A percentile compares a stretch with the other conserved stretches of the same genome.
These are phyloP conservation scores for Talaromyces wortmannii DNA, from an alignment of 495 filamentous ascomycete species.

Conservation along the genomic window DNA sequence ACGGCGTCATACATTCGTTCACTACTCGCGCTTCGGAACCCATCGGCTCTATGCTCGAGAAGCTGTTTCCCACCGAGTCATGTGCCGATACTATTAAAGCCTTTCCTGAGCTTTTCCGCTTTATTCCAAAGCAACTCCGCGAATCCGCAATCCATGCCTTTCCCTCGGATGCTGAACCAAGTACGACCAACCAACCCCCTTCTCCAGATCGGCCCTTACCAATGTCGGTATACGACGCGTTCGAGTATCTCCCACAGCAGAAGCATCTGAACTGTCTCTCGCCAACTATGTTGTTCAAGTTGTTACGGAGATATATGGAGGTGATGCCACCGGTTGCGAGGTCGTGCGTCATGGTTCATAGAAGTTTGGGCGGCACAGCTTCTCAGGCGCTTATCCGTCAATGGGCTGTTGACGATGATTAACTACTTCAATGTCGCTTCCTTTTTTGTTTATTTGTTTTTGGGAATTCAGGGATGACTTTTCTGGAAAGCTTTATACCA, in stretches of 20 bases:
- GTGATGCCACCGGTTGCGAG: neutral
- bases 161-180: neutral
- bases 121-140: conserved; percentile 1
- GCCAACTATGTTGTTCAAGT: neutral
- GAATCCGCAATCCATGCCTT: neutral
- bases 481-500: too few relatives aligned
- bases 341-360: too few relatives aligned
- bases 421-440: too few relatives aligned
- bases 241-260: conserved; percentile 2
- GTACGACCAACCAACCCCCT: neutral
- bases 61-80: conserved; percentile 17
- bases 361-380: too few relatives aligned
- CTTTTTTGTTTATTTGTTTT: too few relatives aligned
- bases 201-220: neutral
- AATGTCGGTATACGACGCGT: neutral
- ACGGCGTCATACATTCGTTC: conserved; percentile 6
- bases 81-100: conserved; percentile 22
- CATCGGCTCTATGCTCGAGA: conserved; percentile 15
- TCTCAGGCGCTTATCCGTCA: too few relatives aligned
- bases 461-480: too few relatives aligned
- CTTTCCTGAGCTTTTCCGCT: conserved; percentile 20
- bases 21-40: conserved; percentile 11
- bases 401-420: too few relatives aligned
- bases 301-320: neutral
- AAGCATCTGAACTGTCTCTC: neutral